Evolutionary conservation across 768 basidiomycete genomes (phyloP).

Genomic region (Gloeostereum incarnatum): DNA sequence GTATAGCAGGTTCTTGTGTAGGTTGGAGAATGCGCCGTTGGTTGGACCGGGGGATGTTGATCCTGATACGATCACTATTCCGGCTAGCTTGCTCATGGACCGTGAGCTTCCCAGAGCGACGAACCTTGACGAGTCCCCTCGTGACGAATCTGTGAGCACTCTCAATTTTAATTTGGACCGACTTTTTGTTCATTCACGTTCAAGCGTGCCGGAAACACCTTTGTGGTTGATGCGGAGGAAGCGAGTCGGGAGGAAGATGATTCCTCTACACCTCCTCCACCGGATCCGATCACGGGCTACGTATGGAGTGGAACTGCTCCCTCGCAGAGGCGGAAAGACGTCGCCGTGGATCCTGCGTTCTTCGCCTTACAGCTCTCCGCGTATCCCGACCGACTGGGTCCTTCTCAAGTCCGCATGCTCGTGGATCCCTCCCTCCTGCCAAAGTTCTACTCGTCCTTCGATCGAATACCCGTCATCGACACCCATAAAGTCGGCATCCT

Average conservation of each 20-base stretch:
- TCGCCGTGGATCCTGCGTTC: constrained; percentile 77
- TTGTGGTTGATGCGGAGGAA: constrained; percentile 10
- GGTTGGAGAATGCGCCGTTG: constrained; percentile 83
- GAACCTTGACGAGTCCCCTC: too few relatives aligned
- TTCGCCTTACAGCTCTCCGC: constrained; percentile 82
- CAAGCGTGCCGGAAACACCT: constrained; percentile 12
- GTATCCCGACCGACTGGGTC: constrained; percentile 33
- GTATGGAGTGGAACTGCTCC: constrained; percentile 85
- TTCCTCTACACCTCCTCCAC: constrained; percentile 23
- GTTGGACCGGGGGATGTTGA: constrained; percentile 78
- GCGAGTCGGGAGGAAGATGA: constrained; percentile 5
- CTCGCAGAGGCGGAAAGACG: constrained; percentile 82
- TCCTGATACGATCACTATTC: constrained; percentile 65
- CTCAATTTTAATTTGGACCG: too few relatives aligned
- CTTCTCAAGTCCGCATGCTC: constrained; percentile 32
- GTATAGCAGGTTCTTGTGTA: constrained; percentile 73
- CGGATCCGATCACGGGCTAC: constrained; percentile 75
- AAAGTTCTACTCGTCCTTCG: constrained; percentile 57
- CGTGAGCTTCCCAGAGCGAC: constrained; percentile 30
- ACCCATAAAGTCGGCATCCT: constrained; percentile 95
- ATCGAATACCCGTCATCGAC: constrained; percentile 89
- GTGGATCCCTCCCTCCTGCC: constrained; percentile 44
- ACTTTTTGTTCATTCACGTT: too few relatives aligned
- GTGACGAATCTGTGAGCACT: too few relatives aligned
- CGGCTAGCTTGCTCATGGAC: constrained; percentile 68